phyloP scores from a whole-genome alignment of 495 filamentous ascomycete species.

The Trichoderma parareesei region DNA sequence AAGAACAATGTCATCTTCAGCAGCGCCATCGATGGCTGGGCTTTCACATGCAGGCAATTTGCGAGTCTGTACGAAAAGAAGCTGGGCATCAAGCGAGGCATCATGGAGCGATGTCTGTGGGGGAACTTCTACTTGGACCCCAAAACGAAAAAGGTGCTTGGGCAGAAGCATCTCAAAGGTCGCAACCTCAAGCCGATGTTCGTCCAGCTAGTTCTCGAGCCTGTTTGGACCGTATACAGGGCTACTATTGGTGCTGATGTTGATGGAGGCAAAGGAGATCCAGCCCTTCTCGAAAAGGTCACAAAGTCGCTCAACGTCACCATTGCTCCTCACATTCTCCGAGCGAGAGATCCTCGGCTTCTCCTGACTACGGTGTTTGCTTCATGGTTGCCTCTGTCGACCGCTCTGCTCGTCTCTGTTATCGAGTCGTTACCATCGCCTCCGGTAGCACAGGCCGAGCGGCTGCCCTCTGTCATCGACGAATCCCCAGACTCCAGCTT shows the following conservation, averaged over 20 bases:
- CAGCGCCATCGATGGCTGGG: slow-evolving; percentile 96
- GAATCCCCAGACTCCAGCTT: slow-evolving; percentile 69
- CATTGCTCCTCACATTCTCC: slow-evolving; percentile 73
- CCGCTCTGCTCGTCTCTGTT: slow-evolving; percentile 83
- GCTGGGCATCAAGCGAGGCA: slow-evolving; percentile 82
- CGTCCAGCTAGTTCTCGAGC: slow-evolving; percentile 91
- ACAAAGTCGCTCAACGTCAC: slow-evolving; percentile 81
- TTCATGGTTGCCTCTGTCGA: slow-evolving; percentile 88
- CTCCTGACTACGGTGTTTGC: slow-evolving; percentile 81
- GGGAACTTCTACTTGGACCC: slow-evolving; percentile 95
- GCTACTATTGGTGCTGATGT: slow-evolving; percentile 77
- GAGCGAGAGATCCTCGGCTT: slow-evolving; percentile 74
- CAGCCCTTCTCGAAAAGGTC: slow-evolving; percentile 81
- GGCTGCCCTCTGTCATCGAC: slow-evolving; percentile 70
- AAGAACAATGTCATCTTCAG: slow-evolving; percentile 99
- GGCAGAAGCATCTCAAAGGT: slow-evolving; percentile 87
- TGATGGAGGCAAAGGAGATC: slow-evolving; percentile 76
- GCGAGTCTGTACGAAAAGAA: slow-evolving; percentile 93
- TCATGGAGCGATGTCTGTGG: slow-evolving; percentile 94
- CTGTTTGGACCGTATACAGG: slow-evolving; percentile 94
- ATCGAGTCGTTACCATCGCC: slow-evolving; percentile 91
- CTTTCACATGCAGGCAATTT: slow-evolving; percentile 93
- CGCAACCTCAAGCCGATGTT: slow-evolving; percentile 91
- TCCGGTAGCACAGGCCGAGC: slow-evolving; percentile 67
- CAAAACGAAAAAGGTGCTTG: slow-evolving; percentile 90